phyloP scores from a whole-genome alignment of 2,329 filamentous ascomycete species.

The Simplicillium aogashimaense region DNA sequence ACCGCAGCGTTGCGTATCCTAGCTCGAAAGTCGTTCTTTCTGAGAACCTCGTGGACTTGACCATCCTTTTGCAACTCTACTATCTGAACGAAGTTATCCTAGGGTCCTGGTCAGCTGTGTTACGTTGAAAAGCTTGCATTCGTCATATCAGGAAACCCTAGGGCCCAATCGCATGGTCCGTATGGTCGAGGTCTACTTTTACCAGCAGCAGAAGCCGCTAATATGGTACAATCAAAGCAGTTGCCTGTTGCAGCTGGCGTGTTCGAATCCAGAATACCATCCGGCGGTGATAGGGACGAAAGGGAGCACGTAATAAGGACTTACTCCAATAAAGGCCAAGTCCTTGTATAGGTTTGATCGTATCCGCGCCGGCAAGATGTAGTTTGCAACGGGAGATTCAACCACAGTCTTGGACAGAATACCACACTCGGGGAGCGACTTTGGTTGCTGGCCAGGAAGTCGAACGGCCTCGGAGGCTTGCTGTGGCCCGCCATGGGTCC shows the following conservation, averaged over 20 bases:
- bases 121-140: too few relatives aligned
- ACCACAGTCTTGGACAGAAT: conserved; percentile 71
- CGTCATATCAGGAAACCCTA: too few relatives aligned
- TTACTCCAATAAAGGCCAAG: conserved; percentile 74
- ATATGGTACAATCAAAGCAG: too few relatives aligned
- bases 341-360: conserved; percentile 64
- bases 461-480: too few relatives aligned
- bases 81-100: conserved; percentile 74
- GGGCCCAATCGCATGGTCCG: too few relatives aligned
- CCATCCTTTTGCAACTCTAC: conserved; percentile 62
- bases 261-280: too few relatives aligned
- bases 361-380: conserved; percentile 71
- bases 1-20: conserved; percentile 72
- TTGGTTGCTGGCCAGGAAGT: too few relatives aligned
- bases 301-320: conserved; percentile 17
- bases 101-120: background rate
- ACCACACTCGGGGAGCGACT: conserved; percentile 44
- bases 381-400: conserved; percentile 64
- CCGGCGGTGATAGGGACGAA: conserved; percentile 1
- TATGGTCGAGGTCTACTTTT: too few relatives aligned
- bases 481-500: too few relatives aligned
- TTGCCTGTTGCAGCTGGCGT: too few relatives aligned
- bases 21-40: conserved; percentile 68
- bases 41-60: conserved; percentile 64
- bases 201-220: too few relatives aligned